Conservation (phyloP, 2,329 filamentous ascomycete genomes). For the Colletotrichum gigasporum region DNA sequence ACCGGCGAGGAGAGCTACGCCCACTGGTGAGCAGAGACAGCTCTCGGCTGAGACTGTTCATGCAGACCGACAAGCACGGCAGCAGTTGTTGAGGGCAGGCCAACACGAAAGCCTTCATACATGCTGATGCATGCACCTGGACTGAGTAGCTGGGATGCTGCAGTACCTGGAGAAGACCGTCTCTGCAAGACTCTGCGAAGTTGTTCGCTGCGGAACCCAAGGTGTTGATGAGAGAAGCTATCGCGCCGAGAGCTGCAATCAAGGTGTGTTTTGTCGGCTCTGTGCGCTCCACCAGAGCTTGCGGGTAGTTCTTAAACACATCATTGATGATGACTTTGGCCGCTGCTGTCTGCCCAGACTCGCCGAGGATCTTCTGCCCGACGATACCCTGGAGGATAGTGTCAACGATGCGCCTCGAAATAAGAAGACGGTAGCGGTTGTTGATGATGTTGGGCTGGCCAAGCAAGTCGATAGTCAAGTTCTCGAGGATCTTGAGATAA, state of each 20-base stretch:
- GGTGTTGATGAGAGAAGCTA: slow-evolving; percentile 80
- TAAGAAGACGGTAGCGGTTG: slow-evolving; percentile 88
- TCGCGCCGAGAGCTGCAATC: slow-evolving; percentile 79
- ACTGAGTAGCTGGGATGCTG: slow-evolving; percentile 97
- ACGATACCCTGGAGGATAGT: slow-evolving; percentile 86
- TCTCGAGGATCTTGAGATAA: slow-evolving; percentile 83
- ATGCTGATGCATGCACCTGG: slow-evolving; percentile 88
- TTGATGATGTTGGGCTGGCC: slow-evolving; percentile 79
- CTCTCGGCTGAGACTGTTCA: slow-evolving; percentile 93
- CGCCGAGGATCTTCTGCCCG: slow-evolving; percentile 82
- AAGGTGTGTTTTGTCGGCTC: slow-evolving; percentile 91
- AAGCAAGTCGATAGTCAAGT: slow-evolving; percentile 82
- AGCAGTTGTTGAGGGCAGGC: slow-evolving; percentile 93
- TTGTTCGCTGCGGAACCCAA: slow-evolving; percentile 84
- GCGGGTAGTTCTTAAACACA: slow-evolving; percentile 93
- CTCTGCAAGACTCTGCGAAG: slow-evolving; percentile 85
- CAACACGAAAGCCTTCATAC: slow-evolving; percentile 85
- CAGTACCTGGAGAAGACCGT: slow-evolving; percentile 87
- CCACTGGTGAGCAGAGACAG: slow-evolving; percentile 79
- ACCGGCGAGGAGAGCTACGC: slow-evolving; percentile 82
- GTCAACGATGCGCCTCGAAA: slow-evolving; percentile 85
- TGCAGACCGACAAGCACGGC: slow-evolving; percentile 91
- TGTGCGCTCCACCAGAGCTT: slow-evolving; percentile 83
- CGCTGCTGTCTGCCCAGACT: slow-evolving; percentile 86
- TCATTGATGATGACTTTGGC: slow-evolving; percentile 86